A percentile compares a stretch with the other conserved stretches of the same genome.
phyloP scores from a whole-genome alignment of 352 stramenopile species.

The Phytopythium vexans region DNA sequence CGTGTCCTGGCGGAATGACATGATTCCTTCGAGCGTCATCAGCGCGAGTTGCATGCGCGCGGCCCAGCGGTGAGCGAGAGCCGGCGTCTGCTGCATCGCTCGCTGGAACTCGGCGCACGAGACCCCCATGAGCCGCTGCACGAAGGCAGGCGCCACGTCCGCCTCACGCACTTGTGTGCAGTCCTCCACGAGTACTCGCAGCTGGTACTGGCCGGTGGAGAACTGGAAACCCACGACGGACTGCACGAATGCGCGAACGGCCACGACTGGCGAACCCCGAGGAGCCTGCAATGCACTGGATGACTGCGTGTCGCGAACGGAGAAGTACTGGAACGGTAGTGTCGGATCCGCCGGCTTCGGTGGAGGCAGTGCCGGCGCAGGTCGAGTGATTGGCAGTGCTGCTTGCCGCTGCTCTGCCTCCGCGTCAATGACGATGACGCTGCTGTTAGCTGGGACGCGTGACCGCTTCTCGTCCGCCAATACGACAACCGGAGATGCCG shows the following conservation, averaged over 20 bases:
- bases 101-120: slow-evolving; percentile 60
- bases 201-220: slow-evolving; percentile 58
- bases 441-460: background rate
- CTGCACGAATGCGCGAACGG: slow-evolving; percentile 74
- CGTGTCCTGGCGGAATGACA: slow-evolving; percentile 40
- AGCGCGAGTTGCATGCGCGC: slow-evolving; percentile 78
- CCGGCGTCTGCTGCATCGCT: slow-evolving; percentile 61
- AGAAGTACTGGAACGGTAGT: slow-evolving; percentile 57
- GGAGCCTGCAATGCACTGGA: background rate
- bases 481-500: too few relatives aligned
- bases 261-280: slow-evolving; percentile 13
- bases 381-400: background rate
- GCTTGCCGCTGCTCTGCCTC: background rate
- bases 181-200: slow-evolving; percentile 77
- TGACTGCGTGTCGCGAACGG: background rate
- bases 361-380: background rate
- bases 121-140: slow-evolving; percentile 73
- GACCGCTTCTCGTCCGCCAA: too few relatives aligned
- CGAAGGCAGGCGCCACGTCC: slow-evolving; percentile 50
- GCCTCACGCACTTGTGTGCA: slow-evolving; percentile 55
- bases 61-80: slow-evolving; percentile 56
- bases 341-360: slow-evolving; percentile 11
- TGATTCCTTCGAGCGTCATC: slow-evolving; percentile 79
- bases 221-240: slow-evolving; percentile 84
- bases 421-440: background rate